These are phyloP conservation scores for Leccinum longicurvipes DNA, from an alignment of 768 basidiomycete genomes.

Conservation along the genomic window DNA sequence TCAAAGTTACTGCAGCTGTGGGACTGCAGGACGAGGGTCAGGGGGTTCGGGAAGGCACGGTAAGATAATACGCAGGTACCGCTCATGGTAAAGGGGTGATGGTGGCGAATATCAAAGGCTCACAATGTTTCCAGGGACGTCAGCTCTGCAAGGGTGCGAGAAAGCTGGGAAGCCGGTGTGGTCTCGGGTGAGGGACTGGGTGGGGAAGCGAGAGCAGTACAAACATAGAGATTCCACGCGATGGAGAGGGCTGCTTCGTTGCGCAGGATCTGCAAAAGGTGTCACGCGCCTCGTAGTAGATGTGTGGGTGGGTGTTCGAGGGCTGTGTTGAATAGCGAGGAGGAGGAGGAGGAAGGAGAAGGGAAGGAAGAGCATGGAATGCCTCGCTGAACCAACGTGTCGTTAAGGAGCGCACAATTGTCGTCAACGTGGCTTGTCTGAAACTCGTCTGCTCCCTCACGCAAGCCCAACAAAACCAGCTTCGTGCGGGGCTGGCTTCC, in stretches of 20 bases:
- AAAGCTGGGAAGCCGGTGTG: no score
- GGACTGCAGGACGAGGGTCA: constrained; percentile 12
- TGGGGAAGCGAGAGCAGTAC: constrained; percentile 9
- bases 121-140: constrained; percentile 28
- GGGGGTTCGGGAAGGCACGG: neutral
- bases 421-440: constrained; percentile 27
- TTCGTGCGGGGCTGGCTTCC: constrained; percentile 23
- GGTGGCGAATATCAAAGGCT: constrained; percentile 31
- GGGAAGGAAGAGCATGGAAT: constrained; percentile 15
- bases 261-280: constrained; percentile 35
- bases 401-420: constrained; percentile 29
- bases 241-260: constrained; percentile 32
- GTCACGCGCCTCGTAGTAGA: constrained; percentile 32
- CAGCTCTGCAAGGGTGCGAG: constrained; percentile 29
- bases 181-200: constrained; percentile 2
- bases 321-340: constrained; percentile 23
- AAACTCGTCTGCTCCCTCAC: constrained; percentile 28
- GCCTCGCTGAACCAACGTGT: constrained; percentile 31
- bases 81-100: constrained; percentile 20
- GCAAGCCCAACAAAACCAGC: constrained; percentile 35
- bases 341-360: constrained; percentile 36
- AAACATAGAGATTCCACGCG: constrained; percentile 19
- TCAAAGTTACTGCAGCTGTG: constrained; percentile 32
- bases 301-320: constrained; percentile 35
- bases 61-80: neutral